Base-by-base conservation (phyloP, 129 eudicot genomes). In the Tanacetum coccineum region DNA sequence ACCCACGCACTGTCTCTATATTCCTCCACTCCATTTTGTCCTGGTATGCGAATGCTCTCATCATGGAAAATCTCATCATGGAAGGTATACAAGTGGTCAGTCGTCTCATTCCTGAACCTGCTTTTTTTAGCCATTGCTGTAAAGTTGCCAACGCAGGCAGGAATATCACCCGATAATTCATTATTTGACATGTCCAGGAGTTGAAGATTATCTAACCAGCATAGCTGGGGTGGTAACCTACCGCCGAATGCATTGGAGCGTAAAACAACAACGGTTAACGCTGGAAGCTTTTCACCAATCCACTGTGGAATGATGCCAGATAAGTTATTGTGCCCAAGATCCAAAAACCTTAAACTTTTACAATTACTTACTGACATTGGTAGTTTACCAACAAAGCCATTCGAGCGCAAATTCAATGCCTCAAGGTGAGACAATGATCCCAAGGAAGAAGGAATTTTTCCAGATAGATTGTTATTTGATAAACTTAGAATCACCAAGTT, bases 151-250 rank as follows among this genome's bases (percentile, higher is more conserved):
- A 78, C 17, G 52, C 82, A 78, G 3, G 9, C n/a, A 47, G 75
- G 75, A 57, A 82, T 70, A 25, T 9, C 13, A n/a, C 86, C 86
- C 0, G 22, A 48, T 22, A 70, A 45, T n/a, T n/a, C n/a, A n/a
- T n/a, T n/a, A n/a, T n/a, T n/a, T n/a, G n/a, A n/a, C n/a, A n/a
- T n/a, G n/a, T 79, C 76, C 39, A 79, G 73, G 46, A 79, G n/a
- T 47, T 79, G 75, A 46, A 74, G 48, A 28, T n/a, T n/a, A n/a
- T n/a, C n/a, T n/a, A n/a, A n/a, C n/a, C n/a, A n/a, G n/a, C n/a
- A n/a, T n/a, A n/a, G n/a, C n/a, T n/a, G n/a, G n/a, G n/a, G n/a
- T n/a, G 84, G 78, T 50, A 75, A 59, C 18, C 51, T 75, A 39
- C 72, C 78, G 2, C 11, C 1, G 4, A 81, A 76, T 9, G 25